phyloP scores from a whole-genome alignment of 2,329 filamentous ascomycete genomes.

The Beauveria australis region DNA sequence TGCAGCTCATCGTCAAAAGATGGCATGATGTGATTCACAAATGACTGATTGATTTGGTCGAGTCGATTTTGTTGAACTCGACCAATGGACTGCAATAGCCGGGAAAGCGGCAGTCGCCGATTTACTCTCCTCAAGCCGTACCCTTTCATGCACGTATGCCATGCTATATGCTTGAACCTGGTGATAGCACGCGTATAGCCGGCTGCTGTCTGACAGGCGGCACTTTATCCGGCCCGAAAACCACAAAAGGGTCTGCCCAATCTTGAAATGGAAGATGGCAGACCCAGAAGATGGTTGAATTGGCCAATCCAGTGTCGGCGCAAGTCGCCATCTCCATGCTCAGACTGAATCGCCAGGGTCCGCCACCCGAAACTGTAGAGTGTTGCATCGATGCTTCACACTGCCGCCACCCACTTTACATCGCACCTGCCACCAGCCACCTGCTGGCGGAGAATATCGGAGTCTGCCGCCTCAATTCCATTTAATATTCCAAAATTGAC shows the following conservation, averaged over 20 bases:
- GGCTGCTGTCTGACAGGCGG: background rate
- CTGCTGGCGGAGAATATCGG: background rate
- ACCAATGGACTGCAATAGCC: background rate
- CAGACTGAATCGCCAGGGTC: constrained; percentile 14
- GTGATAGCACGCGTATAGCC: background rate
- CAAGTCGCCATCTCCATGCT: background rate
- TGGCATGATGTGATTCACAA: background rate
- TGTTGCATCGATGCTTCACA: constrained; percentile 42
- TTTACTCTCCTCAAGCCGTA: background rate
- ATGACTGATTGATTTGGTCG: background rate
- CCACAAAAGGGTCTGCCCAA: background rate
- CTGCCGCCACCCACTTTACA: constrained; percentile 15
- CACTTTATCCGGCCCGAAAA: background rate
- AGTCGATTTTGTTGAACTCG: background rate
- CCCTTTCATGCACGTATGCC: background rate
- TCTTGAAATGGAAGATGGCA: background rate
- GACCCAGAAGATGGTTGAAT: background rate
- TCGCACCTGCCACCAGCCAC: constrained; percentile 9
- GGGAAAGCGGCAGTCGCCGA: background rate
- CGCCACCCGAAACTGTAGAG: constrained; percentile 32
- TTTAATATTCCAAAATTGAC: background rate
- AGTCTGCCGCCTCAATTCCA: background rate
- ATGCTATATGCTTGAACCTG: background rate
- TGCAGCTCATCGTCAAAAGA: background rate
- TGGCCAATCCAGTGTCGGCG: constrained; percentile 1